Conservation (phyloP, 257 asterid species). For the Solanum piurae region DNA sequence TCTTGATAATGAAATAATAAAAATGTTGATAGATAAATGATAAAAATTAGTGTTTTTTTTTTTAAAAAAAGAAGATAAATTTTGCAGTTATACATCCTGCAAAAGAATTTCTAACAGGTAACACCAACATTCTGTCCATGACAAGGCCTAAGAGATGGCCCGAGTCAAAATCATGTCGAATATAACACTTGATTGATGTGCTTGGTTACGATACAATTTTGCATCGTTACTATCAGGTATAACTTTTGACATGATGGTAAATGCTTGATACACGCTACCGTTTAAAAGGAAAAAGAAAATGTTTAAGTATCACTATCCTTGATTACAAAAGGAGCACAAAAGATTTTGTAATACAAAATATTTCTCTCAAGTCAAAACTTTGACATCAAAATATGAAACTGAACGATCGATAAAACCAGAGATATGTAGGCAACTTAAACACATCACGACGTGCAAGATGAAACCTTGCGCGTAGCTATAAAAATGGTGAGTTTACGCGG, state of each 20-base stretch:
- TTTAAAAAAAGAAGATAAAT: no score
- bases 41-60: no score
- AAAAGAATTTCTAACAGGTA: no score
- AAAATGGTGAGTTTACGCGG: conserved; percentile 9
- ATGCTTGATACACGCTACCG: fast-evolving
- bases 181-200: neutral
- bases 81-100: no score
- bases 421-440: neutral
- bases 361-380: neutral
- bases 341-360: neutral
- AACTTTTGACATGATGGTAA: neutral
- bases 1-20: no score
- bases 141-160: neutral
- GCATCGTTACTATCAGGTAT: neutral
- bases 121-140: no score
- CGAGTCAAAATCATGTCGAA: neutral
- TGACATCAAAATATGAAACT: neutral
- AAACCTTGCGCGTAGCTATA: neutral
- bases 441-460: neutral
- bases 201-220: neutral
- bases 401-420: neutral
- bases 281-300: neutral
- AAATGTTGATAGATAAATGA: no score
- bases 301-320: neutral
- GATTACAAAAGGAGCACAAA: neutral